Base-by-base conservation (phyloP, 164 flowering plant species). In the Kalanchoe fedtschenkoi region DNA sequence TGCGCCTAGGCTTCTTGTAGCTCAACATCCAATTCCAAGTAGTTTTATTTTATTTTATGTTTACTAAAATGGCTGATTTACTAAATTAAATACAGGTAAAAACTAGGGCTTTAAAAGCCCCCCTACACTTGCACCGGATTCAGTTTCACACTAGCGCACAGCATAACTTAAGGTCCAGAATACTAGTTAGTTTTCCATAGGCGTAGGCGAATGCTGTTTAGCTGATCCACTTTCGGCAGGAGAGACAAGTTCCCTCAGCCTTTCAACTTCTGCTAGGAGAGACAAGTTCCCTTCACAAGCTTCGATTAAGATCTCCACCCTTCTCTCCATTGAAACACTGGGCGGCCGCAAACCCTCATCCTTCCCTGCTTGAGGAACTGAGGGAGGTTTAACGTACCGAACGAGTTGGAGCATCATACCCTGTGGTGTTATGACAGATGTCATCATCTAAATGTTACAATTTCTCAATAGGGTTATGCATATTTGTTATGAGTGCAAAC, bases 271-370 rank as follows among this genome's bases (percentile, higher is more conserved):
- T 6, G 46, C 41, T 67, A 80, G 62, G 56, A 83, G 82, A 57
- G 83, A 67, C 21, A 85, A 77, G 65, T 80, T 76, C 59, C 85
- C 84, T 65, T 86, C 89, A 67, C 96, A 89, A 29, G 86, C 85
- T 66, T 80, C 88, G 33, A 34, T 74, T 29, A 92, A 61, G 21
- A 83, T 42, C 64, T 68, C 55, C 24, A 89, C 58, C 72, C 91
- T 84, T 46, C 63, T 70, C 47, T 72, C 84, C 4, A 77, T 37
- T 37, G 65, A 67, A 57, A 51, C 39, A 7, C 9, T 37, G 32
- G 35, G 73, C 44, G 61, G 34, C 17, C 69, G 19, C 2, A 72
- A 46, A 34, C 32, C 68, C 26, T 64, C 76, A 55, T 67, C 60
- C 37, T 65, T 19, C 30, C 56, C 74, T 15, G 22, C 44, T 58